A percentile compares a stretch with the other conserved stretches of the same genome.
These are phyloP conservation scores for Ceratocystis variospora DNA, from an alignment of 2,329 filamentous ascomycete genomes.

Conservation along the genomic window DNA sequence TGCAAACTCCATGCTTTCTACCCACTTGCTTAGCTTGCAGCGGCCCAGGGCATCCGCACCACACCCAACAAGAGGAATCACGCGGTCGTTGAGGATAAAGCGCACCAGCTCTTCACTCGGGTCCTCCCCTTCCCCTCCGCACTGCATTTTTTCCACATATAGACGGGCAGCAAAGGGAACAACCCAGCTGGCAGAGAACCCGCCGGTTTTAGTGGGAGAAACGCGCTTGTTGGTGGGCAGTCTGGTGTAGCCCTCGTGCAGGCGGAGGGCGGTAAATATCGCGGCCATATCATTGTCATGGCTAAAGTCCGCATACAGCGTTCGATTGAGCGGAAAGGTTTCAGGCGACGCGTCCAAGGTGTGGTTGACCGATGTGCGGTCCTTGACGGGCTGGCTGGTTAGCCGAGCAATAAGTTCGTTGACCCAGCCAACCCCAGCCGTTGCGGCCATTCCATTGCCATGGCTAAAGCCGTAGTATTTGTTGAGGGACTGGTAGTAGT, in stretches of 20 bases:
- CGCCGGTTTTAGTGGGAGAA: conserved; percentile 40
- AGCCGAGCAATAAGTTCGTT: conserved; percentile 79
- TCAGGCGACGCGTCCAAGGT: conserved; percentile 54
- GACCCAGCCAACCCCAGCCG: conserved; percentile 74
- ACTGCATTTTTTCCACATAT: conserved; percentile 80
- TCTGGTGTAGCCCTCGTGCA: conserved; percentile 54
- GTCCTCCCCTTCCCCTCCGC: conserved; percentile 28
- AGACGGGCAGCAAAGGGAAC: conserved; percentile 71
- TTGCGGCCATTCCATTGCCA: conserved; percentile 65
- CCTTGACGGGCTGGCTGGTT: conserved; percentile 52
- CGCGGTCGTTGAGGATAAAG: conserved; percentile 70
- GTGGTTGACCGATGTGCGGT: conserved; percentile 61
- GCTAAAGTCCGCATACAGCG: conserved; percentile 76
- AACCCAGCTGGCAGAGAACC: conserved; percentile 63
- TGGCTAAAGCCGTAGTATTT: conserved; percentile 75
- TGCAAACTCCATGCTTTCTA: conserved; percentile 64
- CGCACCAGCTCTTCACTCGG: conserved; percentile 56
- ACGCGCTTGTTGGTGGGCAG: conserved; percentile 39
- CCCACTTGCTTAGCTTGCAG: conserved; percentile 55
- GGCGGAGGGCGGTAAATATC: conserved; percentile 61
- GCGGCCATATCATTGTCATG: conserved; percentile 80
- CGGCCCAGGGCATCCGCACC: conserved; percentile 54
- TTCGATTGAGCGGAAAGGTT: conserved; percentile 59
- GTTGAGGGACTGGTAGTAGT: conserved; percentile 64
- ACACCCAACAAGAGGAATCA: conserved; percentile 59